Evolutionary conservation across 2,329 filamentous ascomycete genomes (phyloP), one percentile per base, ranked within the genome.

Genomic region (Leptographium lundbergii): DNA sequence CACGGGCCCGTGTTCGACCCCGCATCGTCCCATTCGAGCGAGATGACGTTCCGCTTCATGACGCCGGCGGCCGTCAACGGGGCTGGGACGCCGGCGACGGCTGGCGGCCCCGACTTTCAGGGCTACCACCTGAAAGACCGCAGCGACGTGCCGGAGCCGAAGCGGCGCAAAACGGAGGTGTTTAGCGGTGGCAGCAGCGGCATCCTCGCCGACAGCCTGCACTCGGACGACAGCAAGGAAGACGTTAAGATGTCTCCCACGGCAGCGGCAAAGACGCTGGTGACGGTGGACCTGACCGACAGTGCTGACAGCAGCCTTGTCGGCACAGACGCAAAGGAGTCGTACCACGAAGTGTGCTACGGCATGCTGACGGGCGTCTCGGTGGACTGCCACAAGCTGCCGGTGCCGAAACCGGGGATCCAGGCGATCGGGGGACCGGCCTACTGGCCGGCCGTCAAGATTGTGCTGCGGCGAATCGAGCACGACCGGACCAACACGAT

Each of bases 111-210:
- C 47, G 59, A 55, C 34, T 39, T 34, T 6, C 81, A 83, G 36
- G 77, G 91, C 68, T 89, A 91, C 69, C 85, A 86, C 64, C 81
- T 95, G 17, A 80, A 88, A 64, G 79, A 86, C 57, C 86, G 91
- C 29, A 65, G 75, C 67, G 62, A 77, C 69, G 67, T 75, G 34
- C 76, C 79, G 3, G 82, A 87, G 24, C 74, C 77, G 32, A 92
- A 92, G 72, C 84, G 84, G 57, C 73, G 83, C 57, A 91, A 84
- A 67, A 70, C 80, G 54, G 36, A 10, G 6, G 1, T 47, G 24
- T 10, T 36, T 6, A 13, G 11, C 32, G 19, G 72, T 56, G 71
- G 74, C 51, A 77, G 79, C 36, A 78, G 77, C 60, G 81, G 81
- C 42, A 79, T 83, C 9, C 69, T 92, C 9, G 82, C 86, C 1